These are phyloP conservation scores for Nigrograna mackinnonii DNA, from an alignment of 2,329 filamentous ascomycete genomes.

Conservation along the genomic window DNA sequence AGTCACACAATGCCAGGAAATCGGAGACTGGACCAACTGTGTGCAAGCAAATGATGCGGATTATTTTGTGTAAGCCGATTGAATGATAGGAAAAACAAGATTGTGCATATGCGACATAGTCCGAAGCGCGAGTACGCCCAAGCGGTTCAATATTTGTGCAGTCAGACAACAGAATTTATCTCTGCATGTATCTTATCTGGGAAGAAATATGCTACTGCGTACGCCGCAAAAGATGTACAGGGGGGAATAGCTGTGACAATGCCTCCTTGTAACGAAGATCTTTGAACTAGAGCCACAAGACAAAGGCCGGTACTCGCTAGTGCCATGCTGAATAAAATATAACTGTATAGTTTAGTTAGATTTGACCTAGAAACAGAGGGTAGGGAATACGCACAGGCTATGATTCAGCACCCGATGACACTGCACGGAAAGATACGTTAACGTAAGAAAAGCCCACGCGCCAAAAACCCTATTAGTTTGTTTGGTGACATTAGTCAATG, in stretches of 20 bases:
- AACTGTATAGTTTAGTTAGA: conserved; percentile 6
- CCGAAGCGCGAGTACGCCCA: too few relatives aligned
- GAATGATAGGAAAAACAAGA: too few relatives aligned
- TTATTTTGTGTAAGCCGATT: too few relatives aligned
- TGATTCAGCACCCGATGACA: conserved; percentile 12
- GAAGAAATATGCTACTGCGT: conserved; percentile 18
- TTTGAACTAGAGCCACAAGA: conserved; percentile 19
- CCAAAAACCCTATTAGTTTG: conserved; percentile 18
- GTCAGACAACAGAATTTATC: too few relatives aligned
- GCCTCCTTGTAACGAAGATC: conserved; percentile 14
- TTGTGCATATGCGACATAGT: too few relatives aligned
- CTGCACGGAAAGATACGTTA: conserved; percentile 14
- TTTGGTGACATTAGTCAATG: too few relatives aligned
- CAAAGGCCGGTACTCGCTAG: conserved; percentile 15
- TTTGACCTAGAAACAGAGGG: neutral
- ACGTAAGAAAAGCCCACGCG: conserved; percentile 10
- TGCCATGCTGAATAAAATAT: conserved; percentile 14
- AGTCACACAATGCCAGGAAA: too few relatives aligned
- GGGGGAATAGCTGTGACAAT: conserved; percentile 21
- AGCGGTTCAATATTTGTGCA: too few relatives aligned
- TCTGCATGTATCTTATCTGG: too few relatives aligned
- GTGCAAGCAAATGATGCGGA: too few relatives aligned
- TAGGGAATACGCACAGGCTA: conserved; percentile 10
- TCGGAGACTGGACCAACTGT: too few relatives aligned
- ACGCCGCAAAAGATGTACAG: conserved; percentile 22